Evolutionary conservation across 345 rosid species (phyloP).

Genomic region (Acer campestre): DNA sequence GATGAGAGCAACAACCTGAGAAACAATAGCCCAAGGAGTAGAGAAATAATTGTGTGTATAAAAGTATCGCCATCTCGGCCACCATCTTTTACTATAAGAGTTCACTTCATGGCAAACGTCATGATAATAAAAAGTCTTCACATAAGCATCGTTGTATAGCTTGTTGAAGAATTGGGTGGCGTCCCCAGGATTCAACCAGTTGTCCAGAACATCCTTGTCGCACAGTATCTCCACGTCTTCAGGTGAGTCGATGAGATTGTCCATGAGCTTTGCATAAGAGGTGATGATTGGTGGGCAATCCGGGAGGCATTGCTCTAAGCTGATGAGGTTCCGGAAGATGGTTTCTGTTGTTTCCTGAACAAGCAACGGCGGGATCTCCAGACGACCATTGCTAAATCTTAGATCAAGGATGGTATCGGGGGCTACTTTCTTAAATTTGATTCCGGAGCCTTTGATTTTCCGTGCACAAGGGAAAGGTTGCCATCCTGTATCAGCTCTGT

Average conservation of each 20-base stretch:
- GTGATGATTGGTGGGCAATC: constrained; percentile 18
- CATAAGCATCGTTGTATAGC: constrained; percentile 24
- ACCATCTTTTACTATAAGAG: not conserved
- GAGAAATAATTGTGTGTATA: constrained; percentile 21
- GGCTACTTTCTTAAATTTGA: not conserved
- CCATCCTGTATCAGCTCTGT: not conserved
- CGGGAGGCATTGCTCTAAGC: constrained; percentile 28
- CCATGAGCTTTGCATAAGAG: constrained; percentile 28
- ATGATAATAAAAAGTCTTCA: constrained; percentile 15
- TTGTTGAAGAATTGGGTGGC: constrained; percentile 20
- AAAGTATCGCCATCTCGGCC: constrained; percentile 19
- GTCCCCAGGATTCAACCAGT: constrained; percentile 26
- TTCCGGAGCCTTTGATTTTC: constrained; percentile 19
- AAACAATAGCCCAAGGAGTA: constrained; percentile 26
- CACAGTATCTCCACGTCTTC: constrained; percentile 23
- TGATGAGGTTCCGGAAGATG: constrained; percentile 29
- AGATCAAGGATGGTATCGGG: constrained; percentile 18
- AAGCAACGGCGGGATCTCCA: constrained; percentile 19
- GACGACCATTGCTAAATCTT: constrained; percentile 5
- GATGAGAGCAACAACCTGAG: not conserved
- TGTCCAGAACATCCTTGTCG: constrained; percentile 3
- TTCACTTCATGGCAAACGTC: constrained; percentile 8
- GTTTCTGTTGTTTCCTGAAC: constrained; percentile 22
- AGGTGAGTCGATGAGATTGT: constrained; percentile 25
- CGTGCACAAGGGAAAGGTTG: constrained; percentile 14